phyloP scores from a whole-genome alignment of 192 early-diverging fungal species.

The Podila horticola region DNA sequence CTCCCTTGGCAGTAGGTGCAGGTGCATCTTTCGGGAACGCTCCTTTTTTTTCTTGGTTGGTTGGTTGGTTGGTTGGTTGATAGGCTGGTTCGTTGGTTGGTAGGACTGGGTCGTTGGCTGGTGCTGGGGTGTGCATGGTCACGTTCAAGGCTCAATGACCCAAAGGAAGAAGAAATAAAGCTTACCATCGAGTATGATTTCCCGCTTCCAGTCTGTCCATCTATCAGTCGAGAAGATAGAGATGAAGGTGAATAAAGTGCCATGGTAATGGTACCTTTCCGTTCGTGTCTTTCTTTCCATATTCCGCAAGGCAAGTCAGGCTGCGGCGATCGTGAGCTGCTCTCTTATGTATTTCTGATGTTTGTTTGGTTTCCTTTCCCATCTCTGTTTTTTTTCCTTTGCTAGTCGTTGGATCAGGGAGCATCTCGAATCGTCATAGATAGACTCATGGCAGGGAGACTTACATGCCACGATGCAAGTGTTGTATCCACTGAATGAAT shows the following conservation, averaged over 20 bases:
- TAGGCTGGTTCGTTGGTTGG: background rate
- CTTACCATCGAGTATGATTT: conserved; percentile 75
- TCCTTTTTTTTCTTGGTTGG: background rate
- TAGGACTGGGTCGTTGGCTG: background rate
- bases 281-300: background rate
- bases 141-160: too few species aligned
- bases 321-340: conserved; percentile 7
- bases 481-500: conserved; percentile 92
- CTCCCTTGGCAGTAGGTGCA: background rate
- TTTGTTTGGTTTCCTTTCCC: background rate
- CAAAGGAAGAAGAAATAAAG: background rate
- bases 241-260: background rate
- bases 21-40: background rate
- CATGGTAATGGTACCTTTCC: background rate
- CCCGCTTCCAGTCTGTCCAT: conserved; percentile 86
- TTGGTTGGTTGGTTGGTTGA: background rate
- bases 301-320: background rate
- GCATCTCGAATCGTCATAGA: background rate
- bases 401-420: conserved; percentile 1
- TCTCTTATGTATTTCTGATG: background rate
- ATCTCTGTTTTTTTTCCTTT: background rate
- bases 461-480: conserved; percentile 93
- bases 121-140: too few species aligned
- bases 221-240: conserved; percentile 27
- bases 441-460: conserved; percentile 19